Conservation (phyloP, 2,329 filamentous ascomycete species). For the Aspergillus sp. region DNA sequence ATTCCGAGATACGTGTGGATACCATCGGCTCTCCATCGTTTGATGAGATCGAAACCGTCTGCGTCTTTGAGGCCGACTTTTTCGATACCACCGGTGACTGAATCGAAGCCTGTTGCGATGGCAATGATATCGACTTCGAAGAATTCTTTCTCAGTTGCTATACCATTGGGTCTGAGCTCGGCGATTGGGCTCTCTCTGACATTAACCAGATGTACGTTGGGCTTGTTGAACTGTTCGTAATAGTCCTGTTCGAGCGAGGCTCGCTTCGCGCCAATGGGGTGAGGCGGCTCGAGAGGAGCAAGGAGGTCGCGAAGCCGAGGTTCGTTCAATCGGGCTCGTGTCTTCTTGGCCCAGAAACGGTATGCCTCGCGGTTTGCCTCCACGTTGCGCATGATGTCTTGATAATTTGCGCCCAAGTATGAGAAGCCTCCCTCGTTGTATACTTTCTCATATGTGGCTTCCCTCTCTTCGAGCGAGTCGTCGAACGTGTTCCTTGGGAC, state of each 20-base stretch:
- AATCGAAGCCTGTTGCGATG: slow-evolving; percentile 42
- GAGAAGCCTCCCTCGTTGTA: slow-evolving; percentile 32
- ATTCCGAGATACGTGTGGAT: slow-evolving; percentile 38
- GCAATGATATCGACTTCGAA: slow-evolving; percentile 37
- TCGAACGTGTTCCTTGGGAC: not conserved
- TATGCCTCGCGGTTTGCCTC: slow-evolving; percentile 14
- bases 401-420: slow-evolving; percentile 26
- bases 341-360: slow-evolving; percentile 15
- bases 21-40: slow-evolving; percentile 28
- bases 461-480: slow-evolving; percentile 4
- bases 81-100: slow-evolving; percentile 36
- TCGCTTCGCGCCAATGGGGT: slow-evolving; percentile 13
- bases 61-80: slow-evolving; percentile 32
- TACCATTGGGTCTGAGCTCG: slow-evolving; percentile 33
- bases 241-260: slow-evolving; percentile 20
- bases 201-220: slow-evolving; percentile 29
- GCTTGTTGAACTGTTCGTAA: slow-evolving; percentile 29
- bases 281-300: slow-evolving; percentile 7
- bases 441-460: slow-evolving; percentile 6
- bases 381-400: slow-evolving; percentile 2
- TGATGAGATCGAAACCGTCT: slow-evolving; percentile 22
- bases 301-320: slow-evolving; percentile 10
- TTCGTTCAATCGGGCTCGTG: slow-evolving; percentile 11
- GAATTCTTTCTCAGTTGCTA: slow-evolving; percentile 33
- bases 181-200: slow-evolving; percentile 14